Percentiles rank a stretch among this genome's conserved stretches.
phyloP scores from a whole-genome alignment of 768 basidiomycete species.

The Tremella fuciformis region DNA sequence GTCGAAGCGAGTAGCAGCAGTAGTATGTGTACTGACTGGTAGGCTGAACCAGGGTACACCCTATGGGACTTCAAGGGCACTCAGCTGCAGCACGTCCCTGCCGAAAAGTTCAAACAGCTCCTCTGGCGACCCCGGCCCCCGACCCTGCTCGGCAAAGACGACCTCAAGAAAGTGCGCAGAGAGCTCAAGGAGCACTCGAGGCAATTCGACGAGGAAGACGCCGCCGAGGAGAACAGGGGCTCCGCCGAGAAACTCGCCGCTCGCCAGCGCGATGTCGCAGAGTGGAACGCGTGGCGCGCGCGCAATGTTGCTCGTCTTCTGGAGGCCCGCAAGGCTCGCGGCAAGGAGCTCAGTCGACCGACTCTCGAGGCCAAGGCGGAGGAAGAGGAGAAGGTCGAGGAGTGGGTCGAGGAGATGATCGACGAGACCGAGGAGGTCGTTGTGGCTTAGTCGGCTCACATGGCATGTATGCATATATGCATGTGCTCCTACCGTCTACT shows the following conservation, averaged over 20 bases:
- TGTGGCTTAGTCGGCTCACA: constrained; percentile 12
- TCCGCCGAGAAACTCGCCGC: constrained; percentile 88
- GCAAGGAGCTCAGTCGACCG: constrained; percentile 47
- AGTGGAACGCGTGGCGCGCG: constrained; percentile 97
- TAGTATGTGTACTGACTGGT: background rate
- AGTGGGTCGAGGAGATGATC: constrained; percentile 88
- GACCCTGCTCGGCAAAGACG: constrained; percentile 78
- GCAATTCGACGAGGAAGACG: constrained; percentile 93
- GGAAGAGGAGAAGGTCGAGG: constrained; percentile 84
- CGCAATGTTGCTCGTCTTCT: constrained; percentile 66
- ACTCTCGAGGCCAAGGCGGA: constrained; percentile 55
- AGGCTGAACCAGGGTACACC: constrained; percentile 95
- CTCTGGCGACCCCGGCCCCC: constrained; percentile 96
- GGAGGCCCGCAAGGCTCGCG: constrained; percentile 57
- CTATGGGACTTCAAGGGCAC: constrained; percentile 99
- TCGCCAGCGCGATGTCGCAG: constrained; percentile 86
- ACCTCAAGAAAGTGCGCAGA: constrained; percentile 78
- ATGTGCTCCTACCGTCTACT: no score
- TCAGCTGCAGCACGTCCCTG: constrained; percentile 73
- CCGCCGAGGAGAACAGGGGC: constrained; percentile 88
- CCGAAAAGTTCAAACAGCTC: constrained; percentile 97
- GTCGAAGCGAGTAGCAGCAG: constrained; percentile 36
- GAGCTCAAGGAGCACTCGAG: constrained; percentile 89
- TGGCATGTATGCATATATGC: background rate
- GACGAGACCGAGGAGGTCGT: constrained; percentile 82